Percentiles rank a stretch among this genome's conserved stretches.
These are phyloP conservation scores for Antitrichia curtipendula DNA, from an alignment of 225 moss, liverwort and hornwort genomes.

Conservation along the genomic window DNA sequence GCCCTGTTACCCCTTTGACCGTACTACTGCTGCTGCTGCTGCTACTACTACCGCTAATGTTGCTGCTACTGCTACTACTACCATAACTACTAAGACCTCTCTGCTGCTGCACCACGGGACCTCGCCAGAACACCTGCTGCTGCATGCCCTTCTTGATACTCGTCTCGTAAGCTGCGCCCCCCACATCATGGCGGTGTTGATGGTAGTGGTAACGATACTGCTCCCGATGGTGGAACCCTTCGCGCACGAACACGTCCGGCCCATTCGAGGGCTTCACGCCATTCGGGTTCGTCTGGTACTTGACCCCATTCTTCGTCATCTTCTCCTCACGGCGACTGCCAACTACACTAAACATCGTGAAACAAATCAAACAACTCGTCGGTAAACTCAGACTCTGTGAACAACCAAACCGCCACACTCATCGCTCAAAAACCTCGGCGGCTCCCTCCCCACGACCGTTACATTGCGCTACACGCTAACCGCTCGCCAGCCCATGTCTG, in stretches of 20 bases:
- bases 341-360: constrained; percentile 23
- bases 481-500: background rate
- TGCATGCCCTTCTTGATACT: constrained; percentile 15
- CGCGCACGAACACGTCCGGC: background rate
- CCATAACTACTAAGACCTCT: background rate
- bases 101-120: background rate
- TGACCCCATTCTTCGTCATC: constrained; percentile 25
- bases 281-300: constrained; percentile 14
- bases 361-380: background rate
- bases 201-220: background rate
- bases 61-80: background rate
- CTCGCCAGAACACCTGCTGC: constrained; percentile 7
- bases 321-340: constrained; percentile 11
- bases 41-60: background rate
- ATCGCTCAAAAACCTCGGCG: background rate
- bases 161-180: constrained; percentile 8
- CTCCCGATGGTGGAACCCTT: background rate
- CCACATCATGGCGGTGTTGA: constrained; percentile 3
- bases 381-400: background rate
- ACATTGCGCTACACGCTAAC: constrained; percentile 4
- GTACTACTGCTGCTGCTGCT: background rate
- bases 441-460: background rate
- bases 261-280: constrained; percentile 2
- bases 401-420: background rate
- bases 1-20: background rate